Conservation (phyloP, 345 rosid genomes). For the Theobroma cacao region DNA sequence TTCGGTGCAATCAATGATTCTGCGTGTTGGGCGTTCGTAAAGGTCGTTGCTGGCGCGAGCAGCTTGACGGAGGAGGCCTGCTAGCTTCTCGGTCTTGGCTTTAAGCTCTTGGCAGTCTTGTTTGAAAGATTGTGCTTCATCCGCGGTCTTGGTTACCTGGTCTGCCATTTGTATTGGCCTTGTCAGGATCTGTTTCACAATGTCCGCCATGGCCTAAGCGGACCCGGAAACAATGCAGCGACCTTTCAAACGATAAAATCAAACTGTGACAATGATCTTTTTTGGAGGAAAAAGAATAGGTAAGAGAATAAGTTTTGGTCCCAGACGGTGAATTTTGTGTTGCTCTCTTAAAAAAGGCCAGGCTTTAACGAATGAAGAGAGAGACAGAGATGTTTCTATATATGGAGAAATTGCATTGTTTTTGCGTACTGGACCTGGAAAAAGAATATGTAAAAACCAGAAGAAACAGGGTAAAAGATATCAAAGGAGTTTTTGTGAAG, state of each 20-base stretch:
- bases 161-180: conserved; percentile 79
- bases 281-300: background rate
- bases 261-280: background rate
- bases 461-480: background rate
- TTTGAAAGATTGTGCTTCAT: conserved; percentile 71
- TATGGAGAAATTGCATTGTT: background rate
- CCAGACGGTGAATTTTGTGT: background rate
- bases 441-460: background rate
- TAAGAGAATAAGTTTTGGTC: background rate
- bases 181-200: conserved; percentile 62
- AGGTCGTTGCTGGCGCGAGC: conserved; percentile 75
- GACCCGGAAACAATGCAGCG: conserved; percentile 25
- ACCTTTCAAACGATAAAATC: background rate
- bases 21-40: conserved; percentile 74
- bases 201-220: conserved; percentile 63
- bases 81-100: conserved; percentile 69
- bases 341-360: background rate
- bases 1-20: conserved; percentile 73
- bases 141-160: conserved; percentile 54
- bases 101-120: conserved; percentile 69
- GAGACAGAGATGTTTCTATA: background rate
- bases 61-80: conserved; percentile 65
- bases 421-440: background rate
- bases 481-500: background rate
- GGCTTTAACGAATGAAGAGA: background rate